These are phyloP conservation scores for Trifolium fragiferum DNA, from an alignment of 306 rosid species.

Conservation along the genomic window DNA sequence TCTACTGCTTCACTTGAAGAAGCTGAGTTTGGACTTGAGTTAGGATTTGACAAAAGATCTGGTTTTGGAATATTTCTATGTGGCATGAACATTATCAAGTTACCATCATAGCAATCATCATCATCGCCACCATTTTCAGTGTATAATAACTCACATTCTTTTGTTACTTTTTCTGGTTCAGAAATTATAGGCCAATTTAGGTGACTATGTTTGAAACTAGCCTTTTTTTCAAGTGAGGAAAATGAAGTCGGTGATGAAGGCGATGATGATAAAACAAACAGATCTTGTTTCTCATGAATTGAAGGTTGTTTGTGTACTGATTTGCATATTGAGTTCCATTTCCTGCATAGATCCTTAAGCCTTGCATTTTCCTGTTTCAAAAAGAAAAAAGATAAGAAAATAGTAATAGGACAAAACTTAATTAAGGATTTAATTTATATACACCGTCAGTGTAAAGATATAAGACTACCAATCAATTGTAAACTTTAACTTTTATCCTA, in stretches of 20 bases:
- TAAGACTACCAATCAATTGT: not conserved
- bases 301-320: constrained; percentile 53
- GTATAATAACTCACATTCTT: constrained; percentile 63
- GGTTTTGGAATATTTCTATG: constrained; percentile 61
- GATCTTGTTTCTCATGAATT: constrained; percentile 50
- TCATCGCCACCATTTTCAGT: constrained; percentile 47
- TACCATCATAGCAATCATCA: constrained; percentile 49
- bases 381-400: no score
- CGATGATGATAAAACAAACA: constrained; percentile 44
- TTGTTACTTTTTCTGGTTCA: constrained; percentile 56
- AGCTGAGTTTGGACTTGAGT: constrained; percentile 91
- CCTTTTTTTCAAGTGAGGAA: constrained; percentile 44
- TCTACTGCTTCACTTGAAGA: constrained; percentile 84
- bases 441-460: not conserved
- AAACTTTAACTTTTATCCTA: not conserved
- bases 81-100: constrained; percentile 61
- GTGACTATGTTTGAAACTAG: constrained; percentile 45
- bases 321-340: constrained; percentile 75
- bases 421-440: no score
- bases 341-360: constrained; percentile 61
- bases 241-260: constrained; percentile 59
- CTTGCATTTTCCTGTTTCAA: constrained; percentile 56
- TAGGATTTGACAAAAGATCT: constrained; percentile 82
- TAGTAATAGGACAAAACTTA: no score
- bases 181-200: constrained; percentile 51